Base-by-base conservation (phyloP, 2,329 filamentous ascomycete genomes). In the Chaetothyriales sp. region DNA sequence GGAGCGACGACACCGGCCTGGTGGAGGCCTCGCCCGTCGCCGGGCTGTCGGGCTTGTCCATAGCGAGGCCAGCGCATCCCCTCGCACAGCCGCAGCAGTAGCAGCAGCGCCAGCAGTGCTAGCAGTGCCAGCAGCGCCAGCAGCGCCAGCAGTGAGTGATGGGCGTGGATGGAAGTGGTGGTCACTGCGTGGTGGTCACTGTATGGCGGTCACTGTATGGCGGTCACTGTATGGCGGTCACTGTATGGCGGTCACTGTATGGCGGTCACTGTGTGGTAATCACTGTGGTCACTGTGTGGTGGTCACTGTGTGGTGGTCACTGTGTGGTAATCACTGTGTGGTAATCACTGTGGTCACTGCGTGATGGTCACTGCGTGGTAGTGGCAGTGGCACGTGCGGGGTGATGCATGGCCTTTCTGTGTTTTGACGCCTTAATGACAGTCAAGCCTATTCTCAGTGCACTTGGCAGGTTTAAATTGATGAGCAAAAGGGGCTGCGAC, bases 1-100 rank as follows among this genome's bases (percentile, higher is more conserved):
- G 64, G 18, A 74, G 63, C 28, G 71, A 73, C 18, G 72, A 74
- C 4, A 74, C 72, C 3, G 72, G 71, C 63, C 66, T 70, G 40
- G 56, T 57, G 18, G 55, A 48, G 29, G 50, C 57, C 13, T 51
- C 57, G 49, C 57, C 57, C 18, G 55, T 53, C 33, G 33, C 33
- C 33, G 33, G 33, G 33, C 33, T 40, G 33, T 40, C 33, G 33
- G 33, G 33, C 33, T 40, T 40, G 33, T 40, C 33, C 33, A 40
- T 40, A 15, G 33, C 50, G 47, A 29, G 15, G 22, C 20, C 22
- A 33, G 25, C 18, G 18, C 25, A 48, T 44, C 44, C 37, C 25
- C 44, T 25, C 5, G 46, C 7, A 13, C 20, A 19, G 22, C 19
- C 2, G 33, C 8, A 18, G 37, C 22, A 22, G 33, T 9, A 29